Evolutionary conservation across 805 yeast genomes (phyloP), one percentile per base, ranked within the genome.

Genomic region (Spathaspora passalidarum): DNA sequence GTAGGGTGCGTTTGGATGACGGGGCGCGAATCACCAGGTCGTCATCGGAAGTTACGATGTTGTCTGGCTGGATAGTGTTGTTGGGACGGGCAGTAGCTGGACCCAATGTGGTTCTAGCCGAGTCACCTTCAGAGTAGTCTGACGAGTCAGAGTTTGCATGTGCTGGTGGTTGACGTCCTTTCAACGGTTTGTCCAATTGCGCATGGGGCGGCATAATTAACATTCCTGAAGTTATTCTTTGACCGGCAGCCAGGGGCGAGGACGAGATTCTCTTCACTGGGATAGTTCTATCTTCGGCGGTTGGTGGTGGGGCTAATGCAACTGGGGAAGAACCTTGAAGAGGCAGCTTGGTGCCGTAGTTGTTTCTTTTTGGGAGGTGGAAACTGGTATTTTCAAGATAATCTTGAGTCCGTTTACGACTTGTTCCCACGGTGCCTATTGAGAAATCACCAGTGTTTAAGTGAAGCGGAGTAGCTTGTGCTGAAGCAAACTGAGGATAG

Each of bases 191-290:
- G 2, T 35, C 32, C 35, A 22, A 25, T 21, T 36, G 39, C 56
- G 62, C 43, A 23, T 36, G 40, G 8, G 59, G 53, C 1, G 76
- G 75, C 14, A 60, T 55, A 26, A 51, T 59, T 22, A 71, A 57
- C 76, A 71, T 71, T 3, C 76, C 76, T 1, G 74, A 68, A 8
- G 75, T 71, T 29, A 71, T 68, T 21, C 75, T 54, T 18, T 46
- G 19, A 9, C 55, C 57, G 18, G 48, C 36, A 22, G 45, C 40
- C 26, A 25, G n/a, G 2, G 47, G 18, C 10, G 46, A 41, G 9
- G 38, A 10, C 9, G 20, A 9, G n/a, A 13, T 26, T 13, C 36
- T 39, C 46, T 71, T 71, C 19, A 55, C 52, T 0, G 76, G 76
- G 16, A 70, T 65, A 2, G 43, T 21, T 18, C 45, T 37, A 36